These are phyloP conservation scores for Naganishia albida DNA, from an alignment of 1,284 basidiomycete species.

Conservation along the genomic window DNA sequence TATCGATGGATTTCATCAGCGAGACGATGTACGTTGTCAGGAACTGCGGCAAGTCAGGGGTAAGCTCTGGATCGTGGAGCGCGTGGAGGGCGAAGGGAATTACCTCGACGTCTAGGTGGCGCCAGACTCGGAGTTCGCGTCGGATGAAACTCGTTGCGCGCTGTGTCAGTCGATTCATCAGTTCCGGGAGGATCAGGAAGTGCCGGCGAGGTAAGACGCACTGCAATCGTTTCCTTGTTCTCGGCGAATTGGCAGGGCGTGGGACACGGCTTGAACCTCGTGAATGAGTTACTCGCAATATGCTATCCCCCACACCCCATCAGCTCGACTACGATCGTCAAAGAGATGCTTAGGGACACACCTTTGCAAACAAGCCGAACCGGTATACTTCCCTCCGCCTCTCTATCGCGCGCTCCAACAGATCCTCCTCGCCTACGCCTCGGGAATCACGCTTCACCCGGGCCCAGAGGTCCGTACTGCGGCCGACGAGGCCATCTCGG, in stretches of 20 bases:
- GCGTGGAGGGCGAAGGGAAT: constrained; percentile 40
- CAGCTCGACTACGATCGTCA: neutral
- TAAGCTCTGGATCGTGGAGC: too few relatives aligned
- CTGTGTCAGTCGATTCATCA: constrained; percentile 43
- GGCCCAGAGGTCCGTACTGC: constrained; percentile 50
- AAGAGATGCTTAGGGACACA: constrained; percentile 49
- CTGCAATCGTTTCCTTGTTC: constrained; percentile 64
- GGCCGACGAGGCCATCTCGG: constrained; percentile 20
- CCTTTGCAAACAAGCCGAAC: constrained; percentile 76
- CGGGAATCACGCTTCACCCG: constrained; percentile 57
- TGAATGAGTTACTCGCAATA: constrained; percentile 77
- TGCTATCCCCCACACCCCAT: constrained; percentile 56
- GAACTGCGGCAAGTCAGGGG: constrained; percentile 59
- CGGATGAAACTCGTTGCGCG: constrained; percentile 75
- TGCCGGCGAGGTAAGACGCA: constrained; percentile 4
- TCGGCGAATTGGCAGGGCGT: constrained; percentile 74
- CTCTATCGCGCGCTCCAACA: constrained; percentile 66
- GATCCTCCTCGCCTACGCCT: constrained; percentile 61
- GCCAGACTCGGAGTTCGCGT: constrained; percentile 80
- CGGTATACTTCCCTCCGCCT: constrained; percentile 68
- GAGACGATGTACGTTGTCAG: constrained; percentile 71
- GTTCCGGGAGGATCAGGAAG: neutral
- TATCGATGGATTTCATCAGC: constrained; percentile 81
- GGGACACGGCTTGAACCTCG: constrained; percentile 77
- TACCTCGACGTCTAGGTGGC: constrained; percentile 77